These are phyloP conservation scores for Albugo laibachii DNA, from an alignment of 352 stramenopile species.

Conservation along the genomic window DNA sequence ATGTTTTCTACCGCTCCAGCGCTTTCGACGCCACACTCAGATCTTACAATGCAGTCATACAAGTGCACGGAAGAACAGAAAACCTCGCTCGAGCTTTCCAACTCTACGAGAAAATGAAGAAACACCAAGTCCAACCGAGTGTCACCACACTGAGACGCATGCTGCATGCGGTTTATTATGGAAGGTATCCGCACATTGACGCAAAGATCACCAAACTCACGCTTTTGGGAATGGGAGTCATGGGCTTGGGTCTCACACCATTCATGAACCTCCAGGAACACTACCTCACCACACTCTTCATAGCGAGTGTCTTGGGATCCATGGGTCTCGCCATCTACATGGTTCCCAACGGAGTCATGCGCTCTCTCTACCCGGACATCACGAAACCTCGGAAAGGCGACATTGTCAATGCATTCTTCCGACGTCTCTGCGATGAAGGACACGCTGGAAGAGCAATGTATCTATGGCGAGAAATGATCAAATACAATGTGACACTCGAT, in stretches of 20 bases:
- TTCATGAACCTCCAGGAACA: conserved; percentile 61
- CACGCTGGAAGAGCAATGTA: conserved; percentile 70
- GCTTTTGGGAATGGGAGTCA: conserved; percentile 28
- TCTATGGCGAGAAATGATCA: conserved; percentile 71
- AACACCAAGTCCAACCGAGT: conserved; percentile 37
- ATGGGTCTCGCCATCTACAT: conserved; percentile 72
- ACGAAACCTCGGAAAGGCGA: conserved; percentile 43
- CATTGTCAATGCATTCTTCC: conserved; percentile 66
- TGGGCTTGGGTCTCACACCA: conserved; percentile 16
- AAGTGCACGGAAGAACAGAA: conserved; percentile 49
- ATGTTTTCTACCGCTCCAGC: conserved; percentile 21
- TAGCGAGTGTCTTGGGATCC: conserved; percentile 43
- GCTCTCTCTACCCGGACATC: conserved; percentile 56
- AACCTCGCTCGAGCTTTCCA: conserved; percentile 51
- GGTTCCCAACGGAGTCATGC: conserved; percentile 62
- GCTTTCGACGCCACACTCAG: conserved; percentile 22
- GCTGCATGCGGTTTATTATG: conserved; percentile 76
- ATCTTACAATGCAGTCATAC: conserved; percentile 70
- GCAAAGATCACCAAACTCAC: conserved; percentile 40
- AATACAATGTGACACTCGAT: conserved; percentile 40
- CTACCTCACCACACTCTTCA: conserved; percentile 55
- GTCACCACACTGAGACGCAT: conserved; percentile 72
- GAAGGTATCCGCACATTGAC: conserved; percentile 42
- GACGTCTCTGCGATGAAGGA: conserved; percentile 63
- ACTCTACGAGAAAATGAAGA: conserved; percentile 75